Evolutionary conservation across 208 protist species (phyloP).

Genomic region (Naegleria fowleri): DNA sequence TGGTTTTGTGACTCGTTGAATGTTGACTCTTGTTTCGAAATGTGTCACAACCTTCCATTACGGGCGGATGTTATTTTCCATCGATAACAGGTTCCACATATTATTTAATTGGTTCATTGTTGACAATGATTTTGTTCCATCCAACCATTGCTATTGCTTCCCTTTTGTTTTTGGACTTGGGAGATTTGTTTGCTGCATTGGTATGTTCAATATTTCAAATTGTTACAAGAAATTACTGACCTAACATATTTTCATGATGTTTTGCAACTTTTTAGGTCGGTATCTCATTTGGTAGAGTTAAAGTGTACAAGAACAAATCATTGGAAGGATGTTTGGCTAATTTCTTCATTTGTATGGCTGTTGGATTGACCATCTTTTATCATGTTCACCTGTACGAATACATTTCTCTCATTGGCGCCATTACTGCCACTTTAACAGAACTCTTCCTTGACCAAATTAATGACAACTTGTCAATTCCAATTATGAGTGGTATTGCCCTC

Average conservation of each 20-base stretch:
- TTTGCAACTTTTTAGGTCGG: not conserved
- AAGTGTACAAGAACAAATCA: not conserved
- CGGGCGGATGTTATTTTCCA: no score
- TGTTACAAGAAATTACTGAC: not conserved
- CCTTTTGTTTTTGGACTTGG: not conserved
- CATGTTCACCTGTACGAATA: not conserved
- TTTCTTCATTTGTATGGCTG: not conserved
- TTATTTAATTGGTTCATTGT: conserved; percentile 8
- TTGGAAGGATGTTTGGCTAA: conserved; percentile 6
- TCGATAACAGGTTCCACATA: not conserved
- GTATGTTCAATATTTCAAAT: no score
- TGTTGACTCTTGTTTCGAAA: no score
- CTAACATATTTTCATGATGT: not conserved
- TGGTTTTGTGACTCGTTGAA: no score
- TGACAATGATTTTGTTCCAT: not conserved
- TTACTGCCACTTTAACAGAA: conserved; percentile 15
- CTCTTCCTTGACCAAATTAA: conserved; percentile 3
- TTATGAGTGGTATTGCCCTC: not conserved
- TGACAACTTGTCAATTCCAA: conserved; percentile 12
- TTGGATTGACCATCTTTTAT: not conserved
- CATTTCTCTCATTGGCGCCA: not conserved
- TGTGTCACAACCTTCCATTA: no score
- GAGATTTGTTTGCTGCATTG: not conserved
- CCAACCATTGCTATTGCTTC: conserved; percentile 14
- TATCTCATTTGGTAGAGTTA: conserved; percentile 5